Base-by-base conservation (phyloP, 2,329 filamentous ascomycete species). In the Endothia cerciana region DNA sequence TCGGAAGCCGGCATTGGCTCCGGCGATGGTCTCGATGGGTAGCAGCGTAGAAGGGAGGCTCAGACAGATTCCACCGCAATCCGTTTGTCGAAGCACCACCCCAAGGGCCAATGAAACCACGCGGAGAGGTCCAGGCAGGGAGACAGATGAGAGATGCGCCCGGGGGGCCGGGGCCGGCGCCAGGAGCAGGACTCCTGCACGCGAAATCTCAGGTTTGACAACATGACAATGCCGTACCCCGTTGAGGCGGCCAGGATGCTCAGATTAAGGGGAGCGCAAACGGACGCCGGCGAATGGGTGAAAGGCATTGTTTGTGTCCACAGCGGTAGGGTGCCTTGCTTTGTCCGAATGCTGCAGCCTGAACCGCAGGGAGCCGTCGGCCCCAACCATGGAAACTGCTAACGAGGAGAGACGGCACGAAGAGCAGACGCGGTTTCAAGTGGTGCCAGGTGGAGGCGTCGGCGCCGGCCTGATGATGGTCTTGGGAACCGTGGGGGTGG, bases 191-290 rank as follows among this genome's bases (percentile, higher is more conserved):
- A 36, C 68, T 63, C 60, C 62, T 68, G 70, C 69, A 71, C 56
- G 69, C 63, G 65, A 69, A 70, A 73, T 72, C 72, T 73, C 60
- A 65, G 64, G 70, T 72, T 65, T 68, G 68, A 71, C 71, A 69
- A 69, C 71, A 69, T 72, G 51, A 36, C 64, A 63, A 69, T 66
- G 70, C 58, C 65, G 71, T 72, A 67, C 63, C 62, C 69, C 70
- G 49, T 28, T 38, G 63, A 65, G 55, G 47, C 63, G 41, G 45
- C 30, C 51, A 45, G 41, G 43, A 33, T 25, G n/a, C 47, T 49
- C 49, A 63, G 62, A 58, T 51, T 28, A 59, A 64, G 43, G 66
- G 38, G 59, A 53, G 38, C 68, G 69, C 68, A 71, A 71, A 70
- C 69, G 68, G 69, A 58, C 49, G 55, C 38, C 59, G 64, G 58